Conservation (phyloP, 2,329 filamentous ascomycete species). For the Hypoxylon sp. region DNA sequence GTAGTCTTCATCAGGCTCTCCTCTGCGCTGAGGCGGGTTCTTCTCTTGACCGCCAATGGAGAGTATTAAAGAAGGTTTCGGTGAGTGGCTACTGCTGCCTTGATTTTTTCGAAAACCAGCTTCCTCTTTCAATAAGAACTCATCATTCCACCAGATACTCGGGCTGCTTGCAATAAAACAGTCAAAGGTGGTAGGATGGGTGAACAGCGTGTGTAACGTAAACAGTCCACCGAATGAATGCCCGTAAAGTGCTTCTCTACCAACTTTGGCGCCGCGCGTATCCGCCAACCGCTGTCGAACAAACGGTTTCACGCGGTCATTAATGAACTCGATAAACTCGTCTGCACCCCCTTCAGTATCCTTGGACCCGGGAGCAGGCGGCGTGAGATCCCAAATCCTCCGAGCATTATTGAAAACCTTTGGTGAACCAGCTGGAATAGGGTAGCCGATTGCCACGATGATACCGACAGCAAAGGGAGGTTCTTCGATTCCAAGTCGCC, state of each 20-base stretch:
- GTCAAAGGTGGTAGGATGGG: constrained; percentile 45
- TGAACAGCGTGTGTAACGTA: constrained; percentile 54
- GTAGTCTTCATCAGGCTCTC: constrained; percentile 46
- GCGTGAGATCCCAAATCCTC: constrained; percentile 45
- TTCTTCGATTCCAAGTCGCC: constrained; percentile 32
- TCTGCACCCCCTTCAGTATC: constrained; percentile 53
- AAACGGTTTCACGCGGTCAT: constrained; percentile 50
- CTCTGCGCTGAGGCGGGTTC: constrained; percentile 39
- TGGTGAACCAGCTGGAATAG: constrained; percentile 30
- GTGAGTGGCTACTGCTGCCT: background rate
- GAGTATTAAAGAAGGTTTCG: constrained; percentile 43
- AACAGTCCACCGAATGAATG: constrained; percentile 61
- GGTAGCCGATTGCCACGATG: constrained; percentile 48
- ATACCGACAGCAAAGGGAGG: constrained; percentile 42
- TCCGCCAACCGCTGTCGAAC: constrained; percentile 43
- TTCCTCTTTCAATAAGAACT: constrained; percentile 50
- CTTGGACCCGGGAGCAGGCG: constrained; percentile 37
- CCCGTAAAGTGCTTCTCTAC: constrained; percentile 55
- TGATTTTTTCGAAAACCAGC: constrained; percentile 38
- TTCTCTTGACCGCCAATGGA: constrained; percentile 49
- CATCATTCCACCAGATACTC: constrained; percentile 57
- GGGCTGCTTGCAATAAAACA: constrained; percentile 55
- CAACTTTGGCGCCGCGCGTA: constrained; percentile 39
- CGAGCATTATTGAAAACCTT: constrained; percentile 46
- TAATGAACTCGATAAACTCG: constrained; percentile 55